Percentiles rank a stretch among this genome's conserved stretches.
phyloP scores from a whole-genome alignment of 2,329 filamentous ascomycete species.

The Graphilbum sp. region DNA sequence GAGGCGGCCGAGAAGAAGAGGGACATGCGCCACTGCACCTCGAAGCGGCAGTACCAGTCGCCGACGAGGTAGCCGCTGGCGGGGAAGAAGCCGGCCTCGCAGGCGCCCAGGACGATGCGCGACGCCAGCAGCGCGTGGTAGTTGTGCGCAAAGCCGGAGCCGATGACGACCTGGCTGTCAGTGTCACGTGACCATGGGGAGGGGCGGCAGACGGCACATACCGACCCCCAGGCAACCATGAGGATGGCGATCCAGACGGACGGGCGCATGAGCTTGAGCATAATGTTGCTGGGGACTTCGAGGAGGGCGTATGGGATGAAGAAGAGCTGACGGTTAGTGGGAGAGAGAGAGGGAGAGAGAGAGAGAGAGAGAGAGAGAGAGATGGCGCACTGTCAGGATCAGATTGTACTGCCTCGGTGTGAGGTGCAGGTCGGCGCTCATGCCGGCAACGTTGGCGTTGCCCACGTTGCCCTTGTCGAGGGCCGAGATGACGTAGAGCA shows the following conservation, averaged over 20 bases:
- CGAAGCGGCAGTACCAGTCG: conserved; percentile 8
- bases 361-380: no score
- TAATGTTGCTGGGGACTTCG: conserved; percentile 49
- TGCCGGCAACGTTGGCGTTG: conserved; percentile 42
- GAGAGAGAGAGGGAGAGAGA: no score
- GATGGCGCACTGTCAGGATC: conserved; percentile 33
- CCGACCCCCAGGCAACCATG: conserved; percentile 46
- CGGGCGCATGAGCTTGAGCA: conserved; percentile 46
- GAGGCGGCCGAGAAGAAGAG: conserved; percentile 8
- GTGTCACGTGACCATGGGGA: neutral
- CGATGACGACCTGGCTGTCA: conserved; percentile 23
- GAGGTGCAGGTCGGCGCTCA: conserved; percentile 41
- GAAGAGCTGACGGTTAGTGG: no score
- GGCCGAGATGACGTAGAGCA: conserved; percentile 53
- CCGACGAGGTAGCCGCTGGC: conserved; percentile 4
- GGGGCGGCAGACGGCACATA: neutral
- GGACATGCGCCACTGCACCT: conserved; percentile 6
- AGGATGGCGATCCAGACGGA: conserved; percentile 49
- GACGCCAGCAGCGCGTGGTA: conserved; percentile 29
- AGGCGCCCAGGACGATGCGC: conserved; percentile 44
- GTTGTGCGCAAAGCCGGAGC: conserved; percentile 34
- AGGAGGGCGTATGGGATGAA: conserved; percentile 43
- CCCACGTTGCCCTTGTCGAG: conserved; percentile 41
- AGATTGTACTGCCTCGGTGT: conserved; percentile 41
- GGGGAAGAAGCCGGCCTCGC: conserved; percentile 22